These are phyloP conservation scores for Thermomucor indicae-seudaticae DNA, from an alignment of 371 early-diverging fungal species.

Conservation along the genomic window DNA sequence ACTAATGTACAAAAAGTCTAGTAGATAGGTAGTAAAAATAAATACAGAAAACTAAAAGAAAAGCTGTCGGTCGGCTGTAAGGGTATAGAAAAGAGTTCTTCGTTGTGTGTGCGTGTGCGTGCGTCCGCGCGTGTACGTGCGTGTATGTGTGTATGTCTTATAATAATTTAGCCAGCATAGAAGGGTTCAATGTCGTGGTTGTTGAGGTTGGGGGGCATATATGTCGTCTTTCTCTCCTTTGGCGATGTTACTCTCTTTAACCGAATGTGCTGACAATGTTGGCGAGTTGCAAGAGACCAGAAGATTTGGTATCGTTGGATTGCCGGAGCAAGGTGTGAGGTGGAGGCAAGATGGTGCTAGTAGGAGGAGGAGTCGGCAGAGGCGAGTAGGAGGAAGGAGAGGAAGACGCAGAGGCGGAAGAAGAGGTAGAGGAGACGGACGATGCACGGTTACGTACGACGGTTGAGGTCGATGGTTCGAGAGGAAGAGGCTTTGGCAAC, in stretches of 20 bases:
- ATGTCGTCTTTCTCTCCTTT: neutral
- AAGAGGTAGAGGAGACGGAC: slow-evolving; percentile 11
- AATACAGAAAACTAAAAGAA: no score
- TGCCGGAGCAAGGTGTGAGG: neutral
- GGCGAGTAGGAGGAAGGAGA: slow-evolving; percentile 11
- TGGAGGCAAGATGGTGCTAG: slow-evolving; percentile 12
- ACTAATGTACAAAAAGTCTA: no score
- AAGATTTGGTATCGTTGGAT: no score
- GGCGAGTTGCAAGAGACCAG: slow-evolving; percentile 21
- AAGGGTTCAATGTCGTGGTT: neutral
- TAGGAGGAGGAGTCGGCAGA: slow-evolving; percentile 6
- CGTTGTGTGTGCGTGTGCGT: no score
- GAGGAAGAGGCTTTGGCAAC: slow-evolving; percentile 13
- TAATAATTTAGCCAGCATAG: neutral
- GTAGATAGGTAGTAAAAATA: no score
- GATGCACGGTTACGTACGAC: slow-evolving; percentile 9
- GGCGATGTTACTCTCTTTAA: slow-evolving; percentile 6
- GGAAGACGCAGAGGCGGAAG: slow-evolving; percentile 10
- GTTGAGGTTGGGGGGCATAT: neutral
- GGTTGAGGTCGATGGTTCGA: no score
- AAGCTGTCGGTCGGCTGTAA: no score
- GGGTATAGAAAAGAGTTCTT: no score
- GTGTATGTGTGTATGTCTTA: no score
- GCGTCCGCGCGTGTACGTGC: no score
- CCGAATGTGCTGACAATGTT: slow-evolving; percentile 26